Conservation (phyloP, 2,329 filamentous ascomycete species). For the Coniochaeta pulveracea region DNA sequence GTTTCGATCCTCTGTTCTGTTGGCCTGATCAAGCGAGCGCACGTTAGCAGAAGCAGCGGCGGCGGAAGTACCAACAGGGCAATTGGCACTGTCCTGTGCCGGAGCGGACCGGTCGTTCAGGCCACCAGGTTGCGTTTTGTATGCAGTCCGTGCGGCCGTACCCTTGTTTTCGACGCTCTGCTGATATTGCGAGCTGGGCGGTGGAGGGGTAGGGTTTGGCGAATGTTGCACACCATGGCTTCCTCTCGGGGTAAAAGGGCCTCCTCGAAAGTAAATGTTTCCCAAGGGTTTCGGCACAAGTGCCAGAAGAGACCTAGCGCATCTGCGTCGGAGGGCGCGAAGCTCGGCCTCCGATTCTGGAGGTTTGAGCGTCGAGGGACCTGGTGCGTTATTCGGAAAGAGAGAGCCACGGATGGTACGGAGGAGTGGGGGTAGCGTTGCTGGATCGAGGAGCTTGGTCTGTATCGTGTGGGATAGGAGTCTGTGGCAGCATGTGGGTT, state of each 20-base stretch:
- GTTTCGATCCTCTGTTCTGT: no score
- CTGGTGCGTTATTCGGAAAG: conserved; percentile 76
- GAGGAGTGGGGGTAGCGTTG: conserved; percentile 54
- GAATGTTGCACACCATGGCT: no score
- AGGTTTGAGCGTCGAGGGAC: conserved; percentile 48
- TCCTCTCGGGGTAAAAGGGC: no score
- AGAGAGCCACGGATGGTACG: conserved; percentile 63
- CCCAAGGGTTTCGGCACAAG: conserved; percentile 35
- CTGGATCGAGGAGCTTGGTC: conserved; percentile 48
- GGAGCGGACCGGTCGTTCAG: not conserved
- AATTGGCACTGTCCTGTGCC: not conserved
- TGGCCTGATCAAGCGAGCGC: no score
- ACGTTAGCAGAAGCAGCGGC: not conserved
- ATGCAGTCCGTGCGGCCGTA: conserved; percentile 2
- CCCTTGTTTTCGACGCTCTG: conserved; percentile 1
- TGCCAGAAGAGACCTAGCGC: conserved; percentile 47
- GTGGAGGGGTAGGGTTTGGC: not conserved
- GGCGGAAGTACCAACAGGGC: not conserved
- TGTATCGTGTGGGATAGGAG: conserved; percentile 45
- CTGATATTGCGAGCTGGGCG: conserved; percentile 3
- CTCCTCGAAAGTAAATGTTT: conserved; percentile 42
- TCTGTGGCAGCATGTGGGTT: no score
- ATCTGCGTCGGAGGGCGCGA: conserved; percentile 51
- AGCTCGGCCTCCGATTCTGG: conserved; percentile 49
- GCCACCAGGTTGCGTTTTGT: no score